Evolutionary conservation across 192 early-diverging fungal genomes (phyloP), one percentile per base, ranked within the genome.

Genomic region (Umbelopsis vinacea): DNA sequence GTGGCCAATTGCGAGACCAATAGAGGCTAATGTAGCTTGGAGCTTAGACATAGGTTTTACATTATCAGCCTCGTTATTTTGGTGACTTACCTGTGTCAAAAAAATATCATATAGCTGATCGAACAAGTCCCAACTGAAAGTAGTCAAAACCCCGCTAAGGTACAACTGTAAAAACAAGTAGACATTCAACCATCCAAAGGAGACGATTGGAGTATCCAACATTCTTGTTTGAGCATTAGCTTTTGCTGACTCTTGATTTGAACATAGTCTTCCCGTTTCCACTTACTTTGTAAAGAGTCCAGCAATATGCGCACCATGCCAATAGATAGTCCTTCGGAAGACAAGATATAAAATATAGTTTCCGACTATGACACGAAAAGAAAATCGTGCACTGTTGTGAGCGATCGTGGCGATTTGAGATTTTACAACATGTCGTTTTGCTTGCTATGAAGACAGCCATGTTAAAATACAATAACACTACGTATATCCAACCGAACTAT

Each of bases 131-230:
- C 71, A 80, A 11, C 45, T 21, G 11, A 38, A 47, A 0, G 60
- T 23, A 2, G 45, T 54, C 7, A 73, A 33, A 19, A 67, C n/a
- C 17, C 79, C 79, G 53, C 38, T 50, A 33, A 74, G 19, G 10
- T 71, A 37, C 10, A 74, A 21, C 7, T 72, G 57, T 3, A 50
- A 46, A n/a, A 80, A 66, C 24, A 80, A 45, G 17, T 71, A 70
- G 0, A 80, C 3, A 57, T 80, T 52, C 9, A 72, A 68, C 79
- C 79, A 80, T 38, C 66, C 71, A 75, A 80, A 80, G 6, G 69
- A 53, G 38, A 73, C 48, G 2, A 80, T 55, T 11, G 79, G 79
- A 3, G 79, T 47, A 55, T 71, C 72, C 15, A 79, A 46, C 23
- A 75, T 70, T 37, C 68, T 68, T 23, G 12, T 52, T n/a, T 2